Percentiles rank a stretch among this genome's conserved stretches.
These are phyloP conservation scores for Calonectria pseudoturangicola DNA, from an alignment of 2,329 filamentous ascomycete genomes.

Conservation along the genomic window DNA sequence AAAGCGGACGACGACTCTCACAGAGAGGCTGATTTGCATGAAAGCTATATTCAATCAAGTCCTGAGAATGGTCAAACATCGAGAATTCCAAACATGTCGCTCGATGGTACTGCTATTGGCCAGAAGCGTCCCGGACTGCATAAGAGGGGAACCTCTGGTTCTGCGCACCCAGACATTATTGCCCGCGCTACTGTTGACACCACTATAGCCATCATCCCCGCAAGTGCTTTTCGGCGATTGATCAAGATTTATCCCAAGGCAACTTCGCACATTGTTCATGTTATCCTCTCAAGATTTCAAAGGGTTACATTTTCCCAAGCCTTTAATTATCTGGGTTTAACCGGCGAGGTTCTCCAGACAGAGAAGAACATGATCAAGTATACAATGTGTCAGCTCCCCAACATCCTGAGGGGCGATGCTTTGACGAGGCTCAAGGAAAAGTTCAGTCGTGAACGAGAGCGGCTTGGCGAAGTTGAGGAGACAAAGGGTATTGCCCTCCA, in stretches of 20 bases:
- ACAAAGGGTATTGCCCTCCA: slow-evolving; percentile 95
- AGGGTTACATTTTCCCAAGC: slow-evolving; percentile 95
- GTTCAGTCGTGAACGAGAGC: slow-evolving; percentile 88
- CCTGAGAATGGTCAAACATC: slow-evolving; percentile 57
- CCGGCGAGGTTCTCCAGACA: slow-evolving; percentile 92
- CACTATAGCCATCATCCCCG: slow-evolving; percentile 98
- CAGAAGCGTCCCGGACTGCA: slow-evolving; percentile 62
- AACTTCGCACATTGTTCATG: slow-evolving; percentile 97
- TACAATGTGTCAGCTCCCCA: slow-evolving; percentile 92
- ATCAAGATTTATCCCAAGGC: slow-evolving; percentile 97
- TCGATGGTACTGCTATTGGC: slow-evolving; percentile 71
- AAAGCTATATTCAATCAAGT: slow-evolving; percentile 38
- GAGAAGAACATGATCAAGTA: slow-evolving; percentile 96
- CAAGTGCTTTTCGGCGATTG: slow-evolving; percentile 93
- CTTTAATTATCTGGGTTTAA: slow-evolving; percentile 94
- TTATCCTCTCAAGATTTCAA: slow-evolving; percentile 95
- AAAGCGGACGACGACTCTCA: slow-evolving; percentile 56
- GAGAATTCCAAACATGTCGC: slow-evolving; percentile 83
- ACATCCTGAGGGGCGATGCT: slow-evolving; percentile 89
- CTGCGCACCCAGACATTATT: slow-evolving; percentile 96
- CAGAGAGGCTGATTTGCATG: slow-evolving; percentile 44
- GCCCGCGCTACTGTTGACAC: slow-evolving; percentile 97
- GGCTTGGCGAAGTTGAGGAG: slow-evolving; percentile 86
- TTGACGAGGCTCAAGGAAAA: slow-evolving; percentile 93
- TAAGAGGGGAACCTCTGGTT: slow-evolving; percentile 75